Evolutionary conservation across 2,329 filamentous ascomycete genomes (phyloP), one percentile per base, ranked within the genome.

Genomic region (Sarocladium brachiariae): DNA sequence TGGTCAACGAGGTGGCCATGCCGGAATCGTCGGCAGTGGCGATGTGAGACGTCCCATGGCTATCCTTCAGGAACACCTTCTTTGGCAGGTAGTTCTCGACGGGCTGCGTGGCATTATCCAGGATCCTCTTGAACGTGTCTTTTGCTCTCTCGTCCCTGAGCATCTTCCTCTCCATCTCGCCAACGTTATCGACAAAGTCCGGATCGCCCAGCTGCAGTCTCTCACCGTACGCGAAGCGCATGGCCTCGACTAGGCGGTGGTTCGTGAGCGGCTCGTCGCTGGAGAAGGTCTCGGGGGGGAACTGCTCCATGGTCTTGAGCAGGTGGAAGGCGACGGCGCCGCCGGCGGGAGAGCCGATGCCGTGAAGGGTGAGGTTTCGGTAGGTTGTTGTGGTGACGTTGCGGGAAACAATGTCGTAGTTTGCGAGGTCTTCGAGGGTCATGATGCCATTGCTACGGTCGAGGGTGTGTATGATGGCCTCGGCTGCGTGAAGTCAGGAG

Each of bases 131-230:
- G 8, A 83, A 80, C 25, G 87, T 83, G 3, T 72, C 70, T 1
- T 71, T 69, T 1, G 85, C 83, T 0, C 80, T 83, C 1, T 69
- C 64, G 0, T 76, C 68, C 38, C 77, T 78, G 16, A 96, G 67
- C 74, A 97, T 87, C 2, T 74, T 64, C 1, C 73, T 64, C 65
- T 96, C 83, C 56, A 86, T 85, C n/a, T 54, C 55, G 8, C 74
- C 68, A 48, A 92, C 71, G 25, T 80, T 79, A 1, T 73, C 57
- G 3, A 95, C 79, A 63, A 86, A 96, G 1, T 70, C 73, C 0
- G 92, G 93, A 64, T 97, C 93, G 4, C 90, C 92, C 0, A 97
- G 77, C 24, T 84, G 76, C n/a, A 82, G 76, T 52, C 90, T 83
- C 58, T 86, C 72, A 3, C 85, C 90, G 63, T 96, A 97, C 2